These are phyloP conservation scores for Petunia hybrid DNA, from an alignment of 305 asterid genomes.

Conservation along the genomic window DNA sequence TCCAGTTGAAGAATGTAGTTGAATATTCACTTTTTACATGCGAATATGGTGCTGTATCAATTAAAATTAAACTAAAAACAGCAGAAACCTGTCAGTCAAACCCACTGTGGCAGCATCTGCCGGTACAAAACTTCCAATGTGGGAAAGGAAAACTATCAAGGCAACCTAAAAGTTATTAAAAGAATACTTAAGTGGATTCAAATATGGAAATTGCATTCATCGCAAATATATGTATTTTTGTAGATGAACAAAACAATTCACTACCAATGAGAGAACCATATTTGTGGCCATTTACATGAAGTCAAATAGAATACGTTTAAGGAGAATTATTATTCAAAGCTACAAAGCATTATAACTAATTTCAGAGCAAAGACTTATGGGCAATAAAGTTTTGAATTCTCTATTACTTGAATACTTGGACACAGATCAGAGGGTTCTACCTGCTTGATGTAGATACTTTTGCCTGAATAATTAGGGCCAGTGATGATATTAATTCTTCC, in stretches of 20 bases:
- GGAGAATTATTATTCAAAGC: slow-evolving; percentile 5
- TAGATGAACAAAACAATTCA: not conserved
- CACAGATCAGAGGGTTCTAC: slow-evolving; percentile 43
- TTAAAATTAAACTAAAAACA: slow-evolving; percentile 36
- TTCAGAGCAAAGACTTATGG: not conserved
- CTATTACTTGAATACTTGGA: not conserved
- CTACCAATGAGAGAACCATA: slow-evolving; percentile 4
- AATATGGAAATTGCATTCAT: slow-evolving; percentile 13
- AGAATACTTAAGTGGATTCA: slow-evolving; percentile 3
- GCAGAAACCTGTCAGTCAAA: slow-evolving; percentile 80
- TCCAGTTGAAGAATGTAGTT: slow-evolving; percentile 5
- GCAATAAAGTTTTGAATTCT: not conserved
- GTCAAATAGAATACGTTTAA: not conserved
- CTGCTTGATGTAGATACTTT: slow-evolving; percentile 95
- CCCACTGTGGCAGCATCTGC: slow-evolving; percentile 98
- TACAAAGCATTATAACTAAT: slow-evolving; percentile 3
- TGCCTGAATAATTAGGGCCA: slow-evolving; percentile 97
- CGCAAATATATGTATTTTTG: not conserved
- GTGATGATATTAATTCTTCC: slow-evolving; percentile 88
- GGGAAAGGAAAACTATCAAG: slow-evolving; percentile 93
- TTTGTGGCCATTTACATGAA: not conserved
- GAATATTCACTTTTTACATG: slow-evolving; percentile 13
- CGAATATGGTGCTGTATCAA: slow-evolving; percentile 27
- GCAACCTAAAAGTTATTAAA: slow-evolving; percentile 73
- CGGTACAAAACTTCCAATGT: slow-evolving; percentile 94